Evolutionary conservation across 495 filamentous ascomycete genomes (phyloP).

Genomic region (Neurospora sp.): DNA sequence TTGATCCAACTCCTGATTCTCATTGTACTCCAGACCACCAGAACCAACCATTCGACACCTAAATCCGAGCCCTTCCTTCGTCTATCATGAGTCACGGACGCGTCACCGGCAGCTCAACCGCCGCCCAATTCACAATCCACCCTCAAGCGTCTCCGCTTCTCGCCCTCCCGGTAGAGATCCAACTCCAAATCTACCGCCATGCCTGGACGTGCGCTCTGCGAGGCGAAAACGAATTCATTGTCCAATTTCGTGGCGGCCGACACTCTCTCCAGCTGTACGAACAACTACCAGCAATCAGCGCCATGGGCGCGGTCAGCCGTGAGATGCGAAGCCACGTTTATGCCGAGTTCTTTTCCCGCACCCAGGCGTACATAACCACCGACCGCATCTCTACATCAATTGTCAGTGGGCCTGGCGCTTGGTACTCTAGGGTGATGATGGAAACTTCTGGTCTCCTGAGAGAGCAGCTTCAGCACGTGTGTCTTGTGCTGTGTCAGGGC

Average conservation of each 20-base stretch:
- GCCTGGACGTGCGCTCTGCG: neutral
- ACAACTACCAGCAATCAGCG: neutral
- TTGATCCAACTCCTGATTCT: neutral
- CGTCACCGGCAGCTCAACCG: neutral
- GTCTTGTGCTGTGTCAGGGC: neutral
- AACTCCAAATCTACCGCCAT: neutral
- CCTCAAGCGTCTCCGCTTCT: neutral
- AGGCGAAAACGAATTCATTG: neutral
- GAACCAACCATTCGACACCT: neutral
- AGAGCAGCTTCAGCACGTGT: neutral
- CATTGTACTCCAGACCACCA: neutral
- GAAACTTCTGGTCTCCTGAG: neutral
- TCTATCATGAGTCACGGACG: neutral
- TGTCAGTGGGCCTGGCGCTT: too few relatives aligned
- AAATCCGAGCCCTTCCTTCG: too few relatives aligned
- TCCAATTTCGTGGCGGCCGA: neutral
- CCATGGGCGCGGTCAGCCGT: neutral
- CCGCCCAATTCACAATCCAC: neutral
- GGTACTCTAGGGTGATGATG: neutral
- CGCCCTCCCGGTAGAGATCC: neutral
- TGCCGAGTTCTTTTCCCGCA: neutral
- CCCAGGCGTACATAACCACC: neutral
- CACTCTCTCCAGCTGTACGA: neutral
- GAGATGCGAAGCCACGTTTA: neutral
- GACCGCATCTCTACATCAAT: neutral